These are phyloP conservation scores for Paratinospora sagittata DNA, from an alignment of 164 flowering plant genomes.

Conservation along the genomic window DNA sequence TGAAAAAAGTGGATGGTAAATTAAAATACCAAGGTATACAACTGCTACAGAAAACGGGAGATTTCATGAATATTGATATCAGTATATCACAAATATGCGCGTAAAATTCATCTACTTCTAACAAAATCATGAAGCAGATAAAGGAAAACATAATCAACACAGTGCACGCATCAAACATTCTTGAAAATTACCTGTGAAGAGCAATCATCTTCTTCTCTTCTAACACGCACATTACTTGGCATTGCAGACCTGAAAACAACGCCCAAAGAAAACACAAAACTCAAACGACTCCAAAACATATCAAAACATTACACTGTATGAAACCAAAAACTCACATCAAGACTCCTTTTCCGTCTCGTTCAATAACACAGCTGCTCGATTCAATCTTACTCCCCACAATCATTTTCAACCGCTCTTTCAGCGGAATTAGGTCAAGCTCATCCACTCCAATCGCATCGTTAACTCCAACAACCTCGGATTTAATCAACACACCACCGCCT, in stretches of 20 bases:
- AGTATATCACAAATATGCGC: not conserved
- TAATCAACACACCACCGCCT: no score
- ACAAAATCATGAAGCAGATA: not conserved
- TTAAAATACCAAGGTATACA: no score
- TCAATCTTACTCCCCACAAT: not conserved
- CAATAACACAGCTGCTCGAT: not conserved
- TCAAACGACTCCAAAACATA: not conserved
- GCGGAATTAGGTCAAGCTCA: constrained; percentile 14
- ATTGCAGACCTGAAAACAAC: constrained; percentile 2
- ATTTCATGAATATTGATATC: not conserved
- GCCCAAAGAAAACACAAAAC: not conserved
- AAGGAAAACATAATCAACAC: not conserved
- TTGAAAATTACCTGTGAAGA: not conserved
- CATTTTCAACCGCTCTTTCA: constrained; percentile 10
- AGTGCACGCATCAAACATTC: not conserved
- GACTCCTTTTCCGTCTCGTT: not conserved
- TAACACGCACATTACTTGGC: not conserved
- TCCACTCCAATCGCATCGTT: not conserved
- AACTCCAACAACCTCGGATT: constrained; percentile 4
- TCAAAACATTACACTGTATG: not conserved
- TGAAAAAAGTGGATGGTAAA: not conserved
- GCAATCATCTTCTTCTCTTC: not conserved
- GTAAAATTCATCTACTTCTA: no score
- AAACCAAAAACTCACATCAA: constrained; percentile 6
- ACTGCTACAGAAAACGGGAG: not conserved